phyloP scores from a whole-genome alignment of 257 asterid genomes.

The Fraxinus pennsylvanica region DNA sequence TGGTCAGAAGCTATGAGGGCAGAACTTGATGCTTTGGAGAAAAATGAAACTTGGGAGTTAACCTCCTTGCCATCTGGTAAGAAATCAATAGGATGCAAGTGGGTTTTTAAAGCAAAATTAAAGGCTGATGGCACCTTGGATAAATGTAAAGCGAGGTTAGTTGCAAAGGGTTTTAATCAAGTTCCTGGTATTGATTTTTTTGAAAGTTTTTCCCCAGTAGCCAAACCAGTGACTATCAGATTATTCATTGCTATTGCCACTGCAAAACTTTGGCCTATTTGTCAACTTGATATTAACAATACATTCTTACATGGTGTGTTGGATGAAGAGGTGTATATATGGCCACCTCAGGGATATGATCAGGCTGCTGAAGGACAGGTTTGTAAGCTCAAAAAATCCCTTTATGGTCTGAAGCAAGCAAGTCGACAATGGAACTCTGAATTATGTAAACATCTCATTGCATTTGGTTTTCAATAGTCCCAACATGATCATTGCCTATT shows the following conservation, averaged over 20 bases:
- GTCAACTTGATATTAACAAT: conserved; percentile 8
- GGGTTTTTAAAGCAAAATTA: too few species aligned
- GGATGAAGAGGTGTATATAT: conserved; percentile 6
- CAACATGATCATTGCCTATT: neutral
- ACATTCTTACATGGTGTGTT: neutral
- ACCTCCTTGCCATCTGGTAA: too few species aligned
- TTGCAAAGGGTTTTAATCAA: neutral
- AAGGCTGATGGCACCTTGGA: too few species aligned
- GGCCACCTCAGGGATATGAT: neutral
- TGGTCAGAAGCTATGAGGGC: neutral
- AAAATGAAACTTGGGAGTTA: neutral
- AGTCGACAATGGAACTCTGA: neutral
- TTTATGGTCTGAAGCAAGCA: conserved; percentile 11
- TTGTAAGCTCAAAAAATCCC: neutral
- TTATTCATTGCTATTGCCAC: neutral
- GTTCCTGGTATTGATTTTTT: neutral
- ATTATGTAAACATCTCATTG: neutral
- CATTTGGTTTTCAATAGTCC: neutral
- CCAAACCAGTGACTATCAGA: neutral
- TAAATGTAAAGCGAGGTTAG: too few species aligned
- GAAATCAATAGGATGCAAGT: too few species aligned
- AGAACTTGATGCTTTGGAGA: neutral
- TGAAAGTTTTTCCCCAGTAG: neutral
- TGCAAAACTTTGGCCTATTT: neutral
- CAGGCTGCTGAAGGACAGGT: neutral